Base-by-base conservation (phyloP, 208 protist species). In the Acanthamoeba lenticulata region DNA sequence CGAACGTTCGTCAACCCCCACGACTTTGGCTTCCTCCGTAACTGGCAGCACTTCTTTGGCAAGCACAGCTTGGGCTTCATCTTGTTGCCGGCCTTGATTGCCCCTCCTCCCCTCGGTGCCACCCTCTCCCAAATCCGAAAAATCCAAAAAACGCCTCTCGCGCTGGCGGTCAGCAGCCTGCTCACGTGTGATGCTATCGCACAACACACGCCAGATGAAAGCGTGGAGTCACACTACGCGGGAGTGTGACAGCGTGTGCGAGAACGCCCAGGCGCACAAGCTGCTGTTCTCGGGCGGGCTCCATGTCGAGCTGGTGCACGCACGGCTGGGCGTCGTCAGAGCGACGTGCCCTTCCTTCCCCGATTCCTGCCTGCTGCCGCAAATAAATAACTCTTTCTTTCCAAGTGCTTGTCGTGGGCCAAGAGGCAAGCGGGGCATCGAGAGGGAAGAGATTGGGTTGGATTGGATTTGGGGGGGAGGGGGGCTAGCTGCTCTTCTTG, bases 11-110 rank as follows among this genome's bases (percentile, higher is more conserved):
- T 29, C 42, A 57, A 85, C 42, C 74, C 74, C 0, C 44, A 85
- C n/a, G 74, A 85, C 32, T 55, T 85, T 6, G 74, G 74, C n/a
- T 55, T 85, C 27, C 44, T 1, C 4, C 74, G 74, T 24, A 85
- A 85, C 44, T 85, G 74, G 74, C 40, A 85, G 6, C 74, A 40
- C n/a, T 85, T 85, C 27, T 40, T 85, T n/a, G 74, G 74, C 13
- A 85, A 85, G 44, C 74, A 55, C 74, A 85, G 74, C n/a, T 21
- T 85, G 21, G 1, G 7, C 40, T 85, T 85, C 44, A 17, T 85
- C n/a, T 42, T 85, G 38, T 42, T 85, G 15, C 74, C 74, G 27
- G 47, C 74, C 32, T 42, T 85, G 9, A 21, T 45, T 7, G 74
- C 74, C 17, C 74, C 74, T 5, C 74, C 74, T 36, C 74, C 38